phyloP scores from a whole-genome alignment of 768 basidiomycete species.

The Termitomyces sp. region DNA sequence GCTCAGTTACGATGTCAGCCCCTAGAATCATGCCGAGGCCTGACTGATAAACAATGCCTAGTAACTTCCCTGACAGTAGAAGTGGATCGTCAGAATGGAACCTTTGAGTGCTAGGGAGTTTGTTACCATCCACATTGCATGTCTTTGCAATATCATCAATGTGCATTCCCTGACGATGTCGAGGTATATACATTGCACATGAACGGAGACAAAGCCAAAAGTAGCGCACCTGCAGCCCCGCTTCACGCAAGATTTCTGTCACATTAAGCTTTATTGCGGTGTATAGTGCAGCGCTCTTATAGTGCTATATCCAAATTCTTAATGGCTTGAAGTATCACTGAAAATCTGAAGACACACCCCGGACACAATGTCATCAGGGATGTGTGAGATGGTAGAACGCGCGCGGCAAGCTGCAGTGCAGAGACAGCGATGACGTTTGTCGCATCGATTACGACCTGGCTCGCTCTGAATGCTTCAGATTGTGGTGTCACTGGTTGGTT shows the following conservation, averaged over 20 bases:
- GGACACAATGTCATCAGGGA: slow-evolving; percentile 12
- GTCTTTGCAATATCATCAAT: slow-evolving; percentile 23
- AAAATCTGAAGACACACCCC: neutral
- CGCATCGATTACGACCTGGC: slow-evolving; percentile 21
- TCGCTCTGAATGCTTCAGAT: slow-evolving; percentile 23
- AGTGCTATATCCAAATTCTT: neutral
- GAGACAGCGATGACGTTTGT: slow-evolving; percentile 26
- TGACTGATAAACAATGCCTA: neutral
- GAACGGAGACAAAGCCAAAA: neutral
- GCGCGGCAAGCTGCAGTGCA: slow-evolving; percentile 23
- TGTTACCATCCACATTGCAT: slow-evolving; percentile 22
- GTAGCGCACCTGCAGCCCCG: slow-evolving; percentile 21
- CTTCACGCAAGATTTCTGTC: slow-evolving; percentile 28
- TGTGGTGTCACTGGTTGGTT: slow-evolving; percentile 19
- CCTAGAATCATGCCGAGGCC: neutral
- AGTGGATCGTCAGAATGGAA: neutral
- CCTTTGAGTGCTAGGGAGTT: slow-evolving; percentile 4
- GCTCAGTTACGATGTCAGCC: neutral
- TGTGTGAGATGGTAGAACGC: neutral
- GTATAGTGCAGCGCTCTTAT: slow-evolving; percentile 19
- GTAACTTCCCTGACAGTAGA: slow-evolving; percentile 20
- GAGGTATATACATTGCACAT: neutral
- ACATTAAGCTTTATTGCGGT: slow-evolving; percentile 20
- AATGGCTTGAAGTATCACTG: too few relatives aligned
- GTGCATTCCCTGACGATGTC: slow-evolving; percentile 10